phyloP scores from a whole-genome alignment of 352 stramenopile species.

The Phytophthora foliorum region DNA sequence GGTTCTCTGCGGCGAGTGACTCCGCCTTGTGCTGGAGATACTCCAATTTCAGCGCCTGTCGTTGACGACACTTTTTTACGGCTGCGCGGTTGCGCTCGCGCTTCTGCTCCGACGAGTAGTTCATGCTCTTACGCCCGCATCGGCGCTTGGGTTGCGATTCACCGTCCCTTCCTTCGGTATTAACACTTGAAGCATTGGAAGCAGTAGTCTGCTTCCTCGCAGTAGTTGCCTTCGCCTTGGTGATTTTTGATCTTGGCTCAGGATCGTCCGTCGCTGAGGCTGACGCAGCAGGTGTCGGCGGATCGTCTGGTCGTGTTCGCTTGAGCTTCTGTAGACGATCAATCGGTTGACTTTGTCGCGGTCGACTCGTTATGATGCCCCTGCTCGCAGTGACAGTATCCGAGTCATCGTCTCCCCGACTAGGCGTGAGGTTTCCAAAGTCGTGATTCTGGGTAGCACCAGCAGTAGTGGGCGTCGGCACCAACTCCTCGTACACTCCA shows the following conservation, averaged over 20 bases:
- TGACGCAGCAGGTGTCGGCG: slow-evolving; percentile 14
- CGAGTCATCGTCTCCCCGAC: neutral
- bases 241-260: neutral
- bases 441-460: slow-evolving; percentile 8
- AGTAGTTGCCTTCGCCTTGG: slow-evolving; percentile 23
- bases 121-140: slow-evolving; percentile 88
- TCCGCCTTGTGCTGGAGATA: slow-evolving; percentile 83
- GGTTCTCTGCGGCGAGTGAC: slow-evolving; percentile 73
- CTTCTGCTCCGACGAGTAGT: slow-evolving; percentile 88
- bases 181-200: neutral
- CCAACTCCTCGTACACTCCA: slow-evolving; percentile 37
- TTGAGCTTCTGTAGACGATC: slow-evolving; percentile 24
- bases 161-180: slow-evolving; percentile 14
- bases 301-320: slow-evolving; percentile 15
- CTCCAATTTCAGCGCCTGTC: slow-evolving; percentile 84
- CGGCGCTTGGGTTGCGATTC: slow-evolving; percentile 61
- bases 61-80: slow-evolving; percentile 87
- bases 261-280: slow-evolving; percentile 9
- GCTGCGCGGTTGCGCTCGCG: slow-evolving; percentile 86
- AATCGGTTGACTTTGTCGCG: slow-evolving; percentile 6
- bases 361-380: slow-evolving; percentile 1
- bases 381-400: neutral
- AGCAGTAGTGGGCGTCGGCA: slow-evolving; percentile 8
- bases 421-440: slow-evolving; percentile 13
- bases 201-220: slow-evolving; percentile 5